Percentiles rank a stretch among this genome's conserved stretches.
Evolutionary conservation across 768 basidiomycete species (phyloP).

Genomic region (Kwoniella sp.): DNA sequence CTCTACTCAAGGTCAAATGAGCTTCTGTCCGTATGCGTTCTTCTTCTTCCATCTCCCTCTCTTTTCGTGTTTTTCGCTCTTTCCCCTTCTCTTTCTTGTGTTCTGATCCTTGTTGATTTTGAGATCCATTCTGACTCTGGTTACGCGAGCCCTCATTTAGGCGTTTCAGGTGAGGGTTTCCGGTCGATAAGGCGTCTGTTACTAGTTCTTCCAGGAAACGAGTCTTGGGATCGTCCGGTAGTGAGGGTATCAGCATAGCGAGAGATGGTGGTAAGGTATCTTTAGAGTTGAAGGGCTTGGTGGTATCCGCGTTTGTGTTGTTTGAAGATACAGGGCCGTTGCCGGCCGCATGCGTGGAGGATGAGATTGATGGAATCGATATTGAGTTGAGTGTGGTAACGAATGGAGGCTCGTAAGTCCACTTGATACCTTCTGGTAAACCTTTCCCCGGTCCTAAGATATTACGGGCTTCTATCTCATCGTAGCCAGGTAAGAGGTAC

Average conservation of each 20-base stretch:
- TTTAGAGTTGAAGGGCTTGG: conserved; percentile 55
- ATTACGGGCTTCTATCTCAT: conserved; percentile 37
- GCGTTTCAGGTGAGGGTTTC: conserved; percentile 59
- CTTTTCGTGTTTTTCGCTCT: conserved; percentile 46
- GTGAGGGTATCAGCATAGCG: conserved; percentile 78
- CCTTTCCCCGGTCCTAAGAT: conserved; percentile 35
- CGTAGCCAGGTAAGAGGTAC: conserved; percentile 49
- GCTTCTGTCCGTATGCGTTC: conserved; percentile 13
- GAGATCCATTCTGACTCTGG: conserved; percentile 20
- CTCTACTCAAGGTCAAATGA: conserved; percentile 62
- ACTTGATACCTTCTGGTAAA: conserved; percentile 58
- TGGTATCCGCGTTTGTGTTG: not conserved
- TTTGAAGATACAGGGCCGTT: no score
- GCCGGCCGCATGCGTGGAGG: no score
- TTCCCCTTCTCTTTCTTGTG: conserved; percentile 62
- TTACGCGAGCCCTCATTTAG: not conserved
- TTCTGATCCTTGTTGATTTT: conserved; percentile 7
- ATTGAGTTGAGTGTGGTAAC: conserved; percentile 13
- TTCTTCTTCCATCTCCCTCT: conserved; percentile 29
- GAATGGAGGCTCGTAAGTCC: conserved; percentile 50
- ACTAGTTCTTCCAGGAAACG: conserved; percentile 91
- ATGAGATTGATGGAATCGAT: not conserved
- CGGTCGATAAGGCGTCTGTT: conserved; percentile 6
- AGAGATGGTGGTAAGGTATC: conserved; percentile 52
- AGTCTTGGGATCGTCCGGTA: conserved; percentile 96